Evolutionary conservation across 164 flowering plant genomes (phyloP).

Genomic region (Vitis vinifera): DNA sequence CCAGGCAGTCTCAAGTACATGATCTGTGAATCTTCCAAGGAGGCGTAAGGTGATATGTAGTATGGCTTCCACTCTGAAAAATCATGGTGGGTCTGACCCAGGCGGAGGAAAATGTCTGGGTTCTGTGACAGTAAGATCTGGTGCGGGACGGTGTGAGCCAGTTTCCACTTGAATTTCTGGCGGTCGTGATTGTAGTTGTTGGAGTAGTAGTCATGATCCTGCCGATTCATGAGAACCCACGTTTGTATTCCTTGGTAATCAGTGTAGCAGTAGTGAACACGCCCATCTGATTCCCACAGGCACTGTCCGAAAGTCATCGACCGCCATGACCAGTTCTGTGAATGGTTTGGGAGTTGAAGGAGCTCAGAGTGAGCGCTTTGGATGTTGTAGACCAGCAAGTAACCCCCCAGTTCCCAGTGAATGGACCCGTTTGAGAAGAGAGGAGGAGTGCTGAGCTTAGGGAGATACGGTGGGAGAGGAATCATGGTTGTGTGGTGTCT

Average conservation of each 20-base stretch:
- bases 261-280: slow-evolving; percentile 6
- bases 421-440: slow-evolving; percentile 3
- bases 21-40: neutral
- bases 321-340: neutral
- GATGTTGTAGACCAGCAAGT: neutral
- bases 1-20: slow-evolving; percentile 14
- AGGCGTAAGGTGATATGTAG: neutral
- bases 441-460: neutral
- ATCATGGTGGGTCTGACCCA: neutral
- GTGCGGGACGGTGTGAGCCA: too few relatives aligned
- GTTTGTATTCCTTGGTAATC: slow-evolving; percentile 7
- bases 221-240: slow-evolving; percentile 9
- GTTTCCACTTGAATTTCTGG: too few relatives aligned
- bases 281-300: slow-evolving; percentile 4
- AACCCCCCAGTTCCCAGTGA: slow-evolving; percentile 7
- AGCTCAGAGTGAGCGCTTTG: neutral
- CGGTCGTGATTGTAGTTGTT: neutral
- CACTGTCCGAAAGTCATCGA: slow-evolving; percentile 10
- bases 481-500: neutral
- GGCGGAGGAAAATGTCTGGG: neutral
- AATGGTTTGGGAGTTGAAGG: slow-evolving; percentile 3
- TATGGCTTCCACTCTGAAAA: slow-evolving; percentile 3
- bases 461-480: slow-evolving; percentile 4
- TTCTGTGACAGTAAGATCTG: too few relatives aligned
- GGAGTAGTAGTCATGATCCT: neutral